A percentile compares a stretch with the other conserved stretches of the same genome.
Evolutionary conservation across 352 stramenopile genomes (phyloP).

Genomic region (Pythium aquatile): DNA sequence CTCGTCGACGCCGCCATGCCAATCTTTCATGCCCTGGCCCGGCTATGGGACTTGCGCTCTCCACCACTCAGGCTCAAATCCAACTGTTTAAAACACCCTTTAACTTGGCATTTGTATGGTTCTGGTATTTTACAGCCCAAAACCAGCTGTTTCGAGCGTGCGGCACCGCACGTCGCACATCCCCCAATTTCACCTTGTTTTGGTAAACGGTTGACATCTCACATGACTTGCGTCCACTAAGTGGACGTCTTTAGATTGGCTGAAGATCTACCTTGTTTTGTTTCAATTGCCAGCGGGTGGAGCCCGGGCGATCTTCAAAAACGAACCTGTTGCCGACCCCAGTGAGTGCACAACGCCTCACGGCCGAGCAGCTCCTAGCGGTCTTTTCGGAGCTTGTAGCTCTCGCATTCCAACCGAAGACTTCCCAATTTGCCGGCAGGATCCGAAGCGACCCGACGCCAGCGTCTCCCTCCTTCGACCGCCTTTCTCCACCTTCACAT

Average conservation of each 20-base stretch:
- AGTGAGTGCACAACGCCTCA: background rate
- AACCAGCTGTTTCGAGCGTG: constrained; percentile 9
- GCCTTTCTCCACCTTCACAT: constrained; percentile 28
- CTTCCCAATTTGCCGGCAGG: constrained; percentile 31
- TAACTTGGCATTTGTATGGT: constrained; percentile 14
- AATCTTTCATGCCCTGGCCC: constrained; percentile 38
- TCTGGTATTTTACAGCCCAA: constrained; percentile 4
- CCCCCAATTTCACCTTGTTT: constrained; percentile 14
- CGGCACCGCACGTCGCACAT: constrained; percentile 16
- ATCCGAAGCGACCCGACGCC: constrained; percentile 30
- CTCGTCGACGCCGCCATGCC: constrained; percentile 47
- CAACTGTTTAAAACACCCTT: constrained; percentile 12
- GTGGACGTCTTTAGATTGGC: background rate
- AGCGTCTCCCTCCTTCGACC: constrained; percentile 19
- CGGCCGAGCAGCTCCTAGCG: background rate
- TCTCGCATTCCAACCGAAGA: constrained; percentile 13
- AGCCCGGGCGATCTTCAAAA: constrained; percentile 30
- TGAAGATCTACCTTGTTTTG: constrained; percentile 26
- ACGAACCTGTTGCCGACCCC: constrained; percentile 7
- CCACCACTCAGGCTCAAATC: constrained; percentile 24
- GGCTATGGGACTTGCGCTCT: constrained; percentile 24
- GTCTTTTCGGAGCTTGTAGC: background rate
- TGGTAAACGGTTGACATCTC: constrained; percentile 2
- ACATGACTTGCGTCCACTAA: constrained; percentile 13
- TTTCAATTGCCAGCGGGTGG: background rate